phyloP scores from a whole-genome alignment of 1,139 yeast species.

The Wickerhamomyces sp. region DNA sequence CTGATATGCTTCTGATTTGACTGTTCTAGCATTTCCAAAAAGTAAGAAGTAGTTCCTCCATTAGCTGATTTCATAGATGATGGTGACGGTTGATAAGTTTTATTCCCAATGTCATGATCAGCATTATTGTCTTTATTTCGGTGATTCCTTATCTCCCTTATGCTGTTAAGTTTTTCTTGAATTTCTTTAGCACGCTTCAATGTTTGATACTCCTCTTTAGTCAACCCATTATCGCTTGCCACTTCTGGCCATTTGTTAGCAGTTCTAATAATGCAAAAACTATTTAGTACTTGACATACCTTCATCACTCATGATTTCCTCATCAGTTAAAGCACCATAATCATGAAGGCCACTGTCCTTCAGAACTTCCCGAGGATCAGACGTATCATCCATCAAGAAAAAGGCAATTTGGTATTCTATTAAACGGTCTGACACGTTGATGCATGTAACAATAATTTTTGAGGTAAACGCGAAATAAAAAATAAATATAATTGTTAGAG shows the following conservation, averaged over 20 bases:
- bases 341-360: conserved; percentile 4
- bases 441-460: too few species aligned
- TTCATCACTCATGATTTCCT: conserved; percentile 9
- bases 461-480: too few species aligned
- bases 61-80: neutral
- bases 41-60: conserved; percentile 26
- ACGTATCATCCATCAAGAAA: conserved; percentile 11
- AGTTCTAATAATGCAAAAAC: neutral
- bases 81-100: too few species aligned
- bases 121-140: neutral
- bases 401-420: neutral
- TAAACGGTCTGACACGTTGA: too few species aligned
- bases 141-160: neutral
- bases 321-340: conserved; percentile 11
- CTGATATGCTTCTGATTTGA: conserved; percentile 21
- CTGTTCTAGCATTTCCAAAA: conserved; percentile 26
- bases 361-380: conserved; percentile 11
- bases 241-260: neutral
- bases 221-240: conserved; percentile 13
- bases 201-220: conserved; percentile 25
- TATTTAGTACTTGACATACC: neutral
- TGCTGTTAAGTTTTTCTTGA: neutral
- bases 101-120: too few species aligned
- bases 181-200: conserved; percentile 11
- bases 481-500: too few species aligned